Evolutionary conservation across 2,329 filamentous ascomycete species (phyloP), one percentile per base, ranked within the genome.

Genomic region (Sarocladium brachiariae): DNA sequence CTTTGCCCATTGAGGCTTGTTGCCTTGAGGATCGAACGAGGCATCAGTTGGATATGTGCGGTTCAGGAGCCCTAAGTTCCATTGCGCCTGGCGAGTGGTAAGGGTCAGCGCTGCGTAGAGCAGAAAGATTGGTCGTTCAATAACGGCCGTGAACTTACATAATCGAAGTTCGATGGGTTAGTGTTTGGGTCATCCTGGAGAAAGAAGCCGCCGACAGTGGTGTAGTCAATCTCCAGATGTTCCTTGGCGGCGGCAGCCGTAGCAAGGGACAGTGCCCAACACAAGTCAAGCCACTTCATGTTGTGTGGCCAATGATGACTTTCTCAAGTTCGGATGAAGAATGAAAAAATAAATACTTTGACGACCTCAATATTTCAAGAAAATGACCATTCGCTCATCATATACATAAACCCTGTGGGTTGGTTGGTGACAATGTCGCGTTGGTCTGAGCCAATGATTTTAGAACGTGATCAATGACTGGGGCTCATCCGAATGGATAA

Each of bases 1-100:
- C n/a, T 78, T 75, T 63, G 83, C 69, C 84, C 84, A 88, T 62
- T 80, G 80, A 0, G 77, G 81, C 55, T 74, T 71, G 52, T 65
- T 59, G 18, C 66, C 64, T 14, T 65, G 55, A 43, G 64, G 59
- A 43, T 71, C 64, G 49, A 69, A 65, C 38, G 61, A 60, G 35
- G 61, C 57, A 57, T 86, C 81, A 1, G 74, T 78, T 5, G 77
- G 70, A 60, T 86, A 86, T 1, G 74, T 73, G 45, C 76, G 75
- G 58, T 84, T 75, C 54, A 87, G 73, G 19, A 88, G 70, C 24
- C 84, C 85, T 59, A 85, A 84, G 66, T 86, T 86, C 51, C 68
- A 69, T 25, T 72, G 65, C 23, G 75, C 78, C 80, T 85, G 52
- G 16, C 4, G 7, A 38, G 16, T 23, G 18, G 11, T 50, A 27